Percentiles rank a stretch among this genome's conserved stretches.
Evolutionary conservation across 345 rosid genomes (phyloP).

Genomic region (Acer yangbiense): DNA sequence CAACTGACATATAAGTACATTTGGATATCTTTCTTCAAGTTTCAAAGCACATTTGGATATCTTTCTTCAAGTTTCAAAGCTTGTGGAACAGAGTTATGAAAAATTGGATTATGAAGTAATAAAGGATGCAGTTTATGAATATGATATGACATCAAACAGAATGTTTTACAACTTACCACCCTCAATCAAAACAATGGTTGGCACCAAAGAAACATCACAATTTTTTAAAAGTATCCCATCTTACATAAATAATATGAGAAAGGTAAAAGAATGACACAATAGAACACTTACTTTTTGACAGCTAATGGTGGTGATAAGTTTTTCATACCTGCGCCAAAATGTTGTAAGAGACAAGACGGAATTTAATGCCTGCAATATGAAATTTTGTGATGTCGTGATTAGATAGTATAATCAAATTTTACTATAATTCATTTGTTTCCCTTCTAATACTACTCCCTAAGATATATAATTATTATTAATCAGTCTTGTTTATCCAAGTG

Average conservation of each 20-base stretch:
- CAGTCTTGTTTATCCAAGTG: neutral
- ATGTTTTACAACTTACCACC: neutral
- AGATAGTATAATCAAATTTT: neutral
- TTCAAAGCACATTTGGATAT: neutral
- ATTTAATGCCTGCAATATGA: slow-evolving; percentile 50
- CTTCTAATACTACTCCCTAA: slow-evolving; percentile 1
- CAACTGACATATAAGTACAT: neutral
- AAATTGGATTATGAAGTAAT: neutral
- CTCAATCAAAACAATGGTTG: neutral
- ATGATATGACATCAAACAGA: neutral
- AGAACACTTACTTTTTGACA: neutral
- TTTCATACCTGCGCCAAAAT: slow-evolving; percentile 66
- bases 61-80: neutral
- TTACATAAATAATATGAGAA: neutral
- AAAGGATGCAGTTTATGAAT: neutral
- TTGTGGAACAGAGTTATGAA: neutral
- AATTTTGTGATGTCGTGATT: neutral
- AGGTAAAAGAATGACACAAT: neutral
- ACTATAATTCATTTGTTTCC: neutral
- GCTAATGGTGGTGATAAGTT: neutral
- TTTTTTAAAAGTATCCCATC: neutral
- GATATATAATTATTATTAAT: neutral
- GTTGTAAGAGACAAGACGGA: slow-evolving; percentile 69
- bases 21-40: neutral
- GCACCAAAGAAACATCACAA: neutral